phyloP scores from a whole-genome alignment of 805 yeast genomes.

The Nakazawaea siamensis region DNA sequence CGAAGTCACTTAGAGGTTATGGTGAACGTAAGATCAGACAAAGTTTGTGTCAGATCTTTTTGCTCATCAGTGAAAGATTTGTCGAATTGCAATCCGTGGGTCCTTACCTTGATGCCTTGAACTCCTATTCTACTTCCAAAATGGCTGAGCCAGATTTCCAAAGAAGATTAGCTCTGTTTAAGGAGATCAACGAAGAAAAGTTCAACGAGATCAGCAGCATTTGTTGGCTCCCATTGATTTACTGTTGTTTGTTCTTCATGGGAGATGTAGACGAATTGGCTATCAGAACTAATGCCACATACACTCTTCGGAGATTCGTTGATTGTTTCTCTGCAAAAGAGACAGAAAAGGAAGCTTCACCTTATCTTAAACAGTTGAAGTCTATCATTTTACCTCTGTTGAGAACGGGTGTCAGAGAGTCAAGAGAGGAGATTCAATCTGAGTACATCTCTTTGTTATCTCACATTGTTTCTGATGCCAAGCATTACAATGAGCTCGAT shows the following conservation, averaged over 20 bases:
- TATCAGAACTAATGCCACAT: slow-evolving; percentile 69
- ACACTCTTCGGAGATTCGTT: slow-evolving; percentile 51
- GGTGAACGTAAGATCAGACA: slow-evolving; percentile 55
- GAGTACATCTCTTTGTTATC: slow-evolving; percentile 64
- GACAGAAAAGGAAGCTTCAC: slow-evolving; percentile 19
- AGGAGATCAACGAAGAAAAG: slow-evolving; percentile 47
- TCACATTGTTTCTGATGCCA: slow-evolving; percentile 45
- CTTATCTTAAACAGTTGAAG: slow-evolving; percentile 34
- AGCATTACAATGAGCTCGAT: slow-evolving; percentile 38
- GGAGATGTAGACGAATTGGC: slow-evolving; percentile 76
- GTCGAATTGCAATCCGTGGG: slow-evolving; percentile 33
- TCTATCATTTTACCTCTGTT: slow-evolving; percentile 55
- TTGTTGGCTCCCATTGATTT: slow-evolving; percentile 78
- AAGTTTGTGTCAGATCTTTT: slow-evolving; percentile 52
- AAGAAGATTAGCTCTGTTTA: slow-evolving; percentile 60
- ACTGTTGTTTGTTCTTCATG: slow-evolving; percentile 60
- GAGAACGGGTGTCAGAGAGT: slow-evolving; percentile 56
- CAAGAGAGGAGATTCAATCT: slow-evolving; percentile 52
- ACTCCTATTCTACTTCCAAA: slow-evolving; percentile 55
- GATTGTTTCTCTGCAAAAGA: slow-evolving; percentile 38
- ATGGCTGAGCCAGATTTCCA: slow-evolving; percentile 77
- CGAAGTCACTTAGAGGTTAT: slow-evolving; percentile 52
- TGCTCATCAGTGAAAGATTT: slow-evolving; percentile 47
- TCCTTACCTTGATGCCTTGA: slow-evolving; percentile 51
- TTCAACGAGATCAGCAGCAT: slow-evolving; percentile 33